These are phyloP conservation scores for Komagataella kurtzmanii DNA, from an alignment of 805 yeast species.

Conservation along the genomic window DNA sequence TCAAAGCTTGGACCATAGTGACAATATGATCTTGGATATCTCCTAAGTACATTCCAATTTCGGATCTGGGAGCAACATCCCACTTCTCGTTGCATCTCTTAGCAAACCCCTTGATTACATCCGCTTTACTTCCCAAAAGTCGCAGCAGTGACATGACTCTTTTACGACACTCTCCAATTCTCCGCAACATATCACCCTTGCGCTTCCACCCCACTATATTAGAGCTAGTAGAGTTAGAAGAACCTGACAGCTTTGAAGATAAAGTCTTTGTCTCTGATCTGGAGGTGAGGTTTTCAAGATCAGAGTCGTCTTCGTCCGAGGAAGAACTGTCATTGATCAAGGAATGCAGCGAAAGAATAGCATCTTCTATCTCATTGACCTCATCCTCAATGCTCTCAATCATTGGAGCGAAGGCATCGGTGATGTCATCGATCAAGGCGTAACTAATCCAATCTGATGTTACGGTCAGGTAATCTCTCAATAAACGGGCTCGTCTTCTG, in stretches of 20 bases:
- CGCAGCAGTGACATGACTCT: slow-evolving; percentile 85
- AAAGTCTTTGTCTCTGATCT: slow-evolving; percentile 14
- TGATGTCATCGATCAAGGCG: slow-evolving; percentile 91
- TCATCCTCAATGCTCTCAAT: slow-evolving; percentile 90
- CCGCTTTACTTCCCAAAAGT: slow-evolving; percentile 84
- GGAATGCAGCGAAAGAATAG: slow-evolving; percentile 77
- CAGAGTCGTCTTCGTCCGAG: slow-evolving; percentile 28
- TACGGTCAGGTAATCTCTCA: slow-evolving; percentile 79
- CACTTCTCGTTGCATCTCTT: slow-evolving; percentile 81
- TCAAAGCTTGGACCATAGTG: slow-evolving; percentile 91
- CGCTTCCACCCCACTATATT: slow-evolving; percentile 63
- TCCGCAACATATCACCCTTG: slow-evolving; percentile 87
- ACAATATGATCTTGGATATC: slow-evolving; percentile 97
- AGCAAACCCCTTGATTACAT: slow-evolving; percentile 92
- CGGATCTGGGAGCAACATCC: slow-evolving; percentile 69
- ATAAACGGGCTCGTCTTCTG: slow-evolving; percentile 78
- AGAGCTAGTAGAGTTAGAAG: slow-evolving; percentile 23
- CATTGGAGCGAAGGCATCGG: slow-evolving; percentile 96
- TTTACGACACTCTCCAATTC: slow-evolving; percentile 92
- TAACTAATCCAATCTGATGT: slow-evolving; percentile 96
- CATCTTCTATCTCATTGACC: slow-evolving; percentile 89
- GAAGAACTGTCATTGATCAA: slow-evolving; percentile 24
- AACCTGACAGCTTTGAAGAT: slow-evolving; percentile 9
- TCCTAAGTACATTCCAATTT: slow-evolving; percentile 88
- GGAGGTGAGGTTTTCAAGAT: slow-evolving; percentile 16